phyloP scores from a whole-genome alignment of 2,329 filamentous ascomycete species.

The Fusarium pseudonygamai region DNA sequence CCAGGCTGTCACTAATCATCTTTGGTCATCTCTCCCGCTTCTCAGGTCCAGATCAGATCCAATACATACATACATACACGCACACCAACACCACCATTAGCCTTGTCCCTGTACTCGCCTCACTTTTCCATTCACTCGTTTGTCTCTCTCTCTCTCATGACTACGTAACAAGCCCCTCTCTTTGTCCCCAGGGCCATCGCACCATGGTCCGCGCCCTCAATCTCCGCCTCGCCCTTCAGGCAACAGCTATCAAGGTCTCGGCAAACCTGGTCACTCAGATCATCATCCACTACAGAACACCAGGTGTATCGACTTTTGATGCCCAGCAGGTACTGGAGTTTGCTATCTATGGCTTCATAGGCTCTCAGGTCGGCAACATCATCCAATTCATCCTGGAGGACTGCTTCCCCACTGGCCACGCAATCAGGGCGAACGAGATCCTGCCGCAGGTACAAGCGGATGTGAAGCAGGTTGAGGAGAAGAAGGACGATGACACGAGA shows the following conservation, averaged over 20 bases:
- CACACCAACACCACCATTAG: neutral
- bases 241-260: constrained; percentile 45
- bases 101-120: constrained; percentile 1
- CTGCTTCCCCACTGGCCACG: constrained; percentile 45
- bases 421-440: constrained; percentile 30
- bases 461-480: constrained; percentile 28
- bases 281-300: constrained; percentile 32
- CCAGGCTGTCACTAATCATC: constrained; percentile 35
- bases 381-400: constrained; percentile 50
- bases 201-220: constrained; percentile 43
- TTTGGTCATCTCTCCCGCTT: neutral
- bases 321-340: constrained; percentile 49
- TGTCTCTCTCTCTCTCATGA: constrained; percentile 4
- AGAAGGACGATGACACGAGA: constrained; percentile 37
- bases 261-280: constrained; percentile 46
- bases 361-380: constrained; percentile 50
- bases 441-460: constrained; percentile 34
- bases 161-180: neutral
- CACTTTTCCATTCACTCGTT: neutral
- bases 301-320: constrained; percentile 41
- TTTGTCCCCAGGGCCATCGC: neutral
- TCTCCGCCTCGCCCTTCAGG: constrained; percentile 44
- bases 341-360: constrained; percentile 48
- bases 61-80: neutral
- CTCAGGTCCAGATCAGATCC: constrained; percentile 13